These are phyloP conservation scores for Ganoderma leucocontextum DNA, from an alignment of 1,284 basidiomycete genomes.

Conservation along the genomic window DNA sequence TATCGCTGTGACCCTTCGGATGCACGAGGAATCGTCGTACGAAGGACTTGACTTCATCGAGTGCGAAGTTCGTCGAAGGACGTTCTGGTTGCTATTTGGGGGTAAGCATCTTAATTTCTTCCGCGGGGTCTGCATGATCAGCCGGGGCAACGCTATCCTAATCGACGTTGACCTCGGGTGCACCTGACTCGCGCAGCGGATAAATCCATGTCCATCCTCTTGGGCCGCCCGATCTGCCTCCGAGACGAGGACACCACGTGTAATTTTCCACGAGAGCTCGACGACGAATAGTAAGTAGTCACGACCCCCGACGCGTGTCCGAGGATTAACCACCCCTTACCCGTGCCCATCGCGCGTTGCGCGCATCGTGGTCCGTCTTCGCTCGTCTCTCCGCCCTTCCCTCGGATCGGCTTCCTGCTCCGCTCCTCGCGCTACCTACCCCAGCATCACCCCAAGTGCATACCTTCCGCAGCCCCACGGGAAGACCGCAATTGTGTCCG, in stretches of 20 bases:
- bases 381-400: constrained; percentile 23
- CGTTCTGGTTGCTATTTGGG: constrained; percentile 88
- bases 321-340: constrained; percentile 46
- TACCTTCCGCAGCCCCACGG: constrained; percentile 85
- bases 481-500: constrained; percentile 83
- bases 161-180: constrained; percentile 26
- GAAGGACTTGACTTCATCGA: constrained; percentile 85
- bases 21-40: constrained; percentile 86
- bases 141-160: constrained; percentile 30
- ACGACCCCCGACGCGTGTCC: constrained; percentile 33
- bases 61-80: constrained; percentile 80
- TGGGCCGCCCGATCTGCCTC: constrained; percentile 82
- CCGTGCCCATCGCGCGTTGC: constrained; percentile 23
- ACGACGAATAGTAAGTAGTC: constrained; percentile 82
- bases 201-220: constrained; percentile 86
- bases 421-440: constrained; percentile 8
- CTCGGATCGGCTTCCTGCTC: constrained; percentile 20
- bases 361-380: not conserved
- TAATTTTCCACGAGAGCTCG: constrained; percentile 84
- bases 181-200: constrained; percentile 61
- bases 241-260: constrained; percentile 89
- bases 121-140: constrained; percentile 17
- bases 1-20: constrained; percentile 80
- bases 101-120: constrained; percentile 52
- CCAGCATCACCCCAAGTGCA: constrained; percentile 79